Percentiles rank a stretch among this genome's conserved stretches.
Evolutionary conservation across 1,139 yeast genomes (phyloP).

Genomic region (Tardiomyces blankii): DNA sequence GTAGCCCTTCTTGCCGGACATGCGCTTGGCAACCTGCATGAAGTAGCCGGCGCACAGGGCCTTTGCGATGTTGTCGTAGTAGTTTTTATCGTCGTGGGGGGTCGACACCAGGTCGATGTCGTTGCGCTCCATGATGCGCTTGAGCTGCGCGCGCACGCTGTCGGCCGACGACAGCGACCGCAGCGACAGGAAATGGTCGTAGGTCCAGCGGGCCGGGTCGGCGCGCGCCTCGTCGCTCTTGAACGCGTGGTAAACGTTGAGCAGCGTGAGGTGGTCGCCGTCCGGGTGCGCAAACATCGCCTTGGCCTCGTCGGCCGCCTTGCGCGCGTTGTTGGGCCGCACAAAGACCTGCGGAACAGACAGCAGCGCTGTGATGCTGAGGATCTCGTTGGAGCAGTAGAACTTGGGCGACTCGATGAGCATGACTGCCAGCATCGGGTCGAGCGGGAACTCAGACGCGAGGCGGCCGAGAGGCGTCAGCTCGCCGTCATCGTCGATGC

Average conservation of each 20-base stretch:
- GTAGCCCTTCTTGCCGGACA: slow-evolving; percentile 39
- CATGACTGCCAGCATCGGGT: slow-evolving; percentile 92
- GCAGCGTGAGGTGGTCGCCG: slow-evolving; percentile 87
- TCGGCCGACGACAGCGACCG: slow-evolving; percentile 77
- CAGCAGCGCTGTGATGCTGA: slow-evolving; percentile 80
- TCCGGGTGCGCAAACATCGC: slow-evolving; percentile 83
- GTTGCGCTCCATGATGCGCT: slow-evolving; percentile 70
- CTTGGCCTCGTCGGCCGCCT: slow-evolving; percentile 88
- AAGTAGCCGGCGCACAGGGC: slow-evolving; percentile 91
- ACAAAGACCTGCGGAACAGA: slow-evolving; percentile 93
- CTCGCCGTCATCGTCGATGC: slow-evolving; percentile 88
- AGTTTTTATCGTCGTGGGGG: slow-evolving; percentile 51
- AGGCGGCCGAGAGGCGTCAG: slow-evolving; percentile 79
- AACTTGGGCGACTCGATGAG: slow-evolving; percentile 78
- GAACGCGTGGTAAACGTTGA: slow-evolving; percentile 84
- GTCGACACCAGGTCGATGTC: slow-evolving; percentile 66
- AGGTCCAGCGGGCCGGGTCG: slow-evolving; percentile 67
- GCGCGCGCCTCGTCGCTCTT: slow-evolving; percentile 36
- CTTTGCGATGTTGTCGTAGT: slow-evolving; percentile 65
- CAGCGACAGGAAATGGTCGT: slow-evolving; percentile 75
- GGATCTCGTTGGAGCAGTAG: slow-evolving; percentile 78
- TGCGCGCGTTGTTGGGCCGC: slow-evolving; percentile 80
- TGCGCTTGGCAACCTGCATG: slow-evolving; percentile 91
- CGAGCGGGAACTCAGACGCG: slow-evolving; percentile 90
- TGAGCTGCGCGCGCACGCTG: slow-evolving; percentile 74